Evolutionary conservation across 768 basidiomycete genomes (phyloP).

Genomic region (Lentinula sp.): DNA sequence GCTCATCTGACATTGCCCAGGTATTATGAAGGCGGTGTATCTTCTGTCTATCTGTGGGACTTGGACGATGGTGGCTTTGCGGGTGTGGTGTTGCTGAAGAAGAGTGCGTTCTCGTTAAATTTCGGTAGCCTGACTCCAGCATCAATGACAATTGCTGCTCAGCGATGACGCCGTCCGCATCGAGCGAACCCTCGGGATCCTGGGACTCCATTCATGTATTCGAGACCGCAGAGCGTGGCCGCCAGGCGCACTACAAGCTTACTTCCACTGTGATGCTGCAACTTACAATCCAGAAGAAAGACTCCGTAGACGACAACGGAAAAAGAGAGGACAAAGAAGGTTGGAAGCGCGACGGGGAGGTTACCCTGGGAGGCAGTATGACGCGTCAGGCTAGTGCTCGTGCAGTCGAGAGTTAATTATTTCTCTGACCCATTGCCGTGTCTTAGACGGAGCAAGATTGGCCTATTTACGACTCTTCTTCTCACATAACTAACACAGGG

Average conservation of each 20-base stretch:
- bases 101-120: slow-evolving; percentile 47
- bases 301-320: slow-evolving; percentile 25
- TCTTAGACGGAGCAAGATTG: slow-evolving; percentile 80
- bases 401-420: not conserved
- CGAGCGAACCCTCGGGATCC: slow-evolving; percentile 69
- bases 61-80: slow-evolving; percentile 95
- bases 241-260: slow-evolving; percentile 93
- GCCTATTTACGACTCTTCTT: slow-evolving; percentile 69
- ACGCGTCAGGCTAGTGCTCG: slow-evolving; percentile 75
- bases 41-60: slow-evolving; percentile 97
- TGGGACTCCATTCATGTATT: slow-evolving; percentile 99
- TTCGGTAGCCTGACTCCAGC: not conserved
- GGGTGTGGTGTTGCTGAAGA: slow-evolving; percentile 94
- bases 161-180: slow-evolving; percentile 56
- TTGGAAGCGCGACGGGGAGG: slow-evolving; percentile 64
- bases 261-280: slow-evolving; percentile 98
- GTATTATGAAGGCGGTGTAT: slow-evolving; percentile 98
- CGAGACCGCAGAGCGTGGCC: slow-evolving; percentile 85
- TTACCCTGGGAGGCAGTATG: slow-evolving; percentile 92
- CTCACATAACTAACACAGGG: slow-evolving; percentile 93
- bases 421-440: slow-evolving; percentile 7
- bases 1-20: slow-evolving; percentile 24
- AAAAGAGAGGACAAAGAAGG: slow-evolving; percentile 34
- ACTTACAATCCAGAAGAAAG: slow-evolving; percentile 53
- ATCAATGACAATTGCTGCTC: not conserved